Conservation (phyloP, 768 basidiomycete genomes). For the Royoungia palumana region DNA sequence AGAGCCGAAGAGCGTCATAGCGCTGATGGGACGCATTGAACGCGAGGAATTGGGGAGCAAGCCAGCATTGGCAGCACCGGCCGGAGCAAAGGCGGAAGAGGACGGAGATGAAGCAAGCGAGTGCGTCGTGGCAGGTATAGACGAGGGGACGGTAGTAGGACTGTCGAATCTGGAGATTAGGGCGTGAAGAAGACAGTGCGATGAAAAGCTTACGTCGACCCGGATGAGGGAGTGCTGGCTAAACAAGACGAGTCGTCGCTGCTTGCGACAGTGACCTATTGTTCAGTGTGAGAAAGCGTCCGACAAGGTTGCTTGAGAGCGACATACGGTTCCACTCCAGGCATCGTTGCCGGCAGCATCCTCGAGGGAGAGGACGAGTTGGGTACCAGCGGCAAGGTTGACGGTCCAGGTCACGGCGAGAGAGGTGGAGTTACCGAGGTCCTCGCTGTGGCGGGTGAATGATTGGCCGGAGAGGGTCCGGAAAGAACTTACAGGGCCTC, state of each 20-base stretch:
- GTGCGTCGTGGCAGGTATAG: not conserved
- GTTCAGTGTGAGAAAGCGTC: not conserved
- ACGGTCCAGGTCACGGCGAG: constrained; percentile 41
- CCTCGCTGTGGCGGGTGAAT: constrained; percentile 39
- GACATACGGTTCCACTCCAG: constrained; percentile 61
- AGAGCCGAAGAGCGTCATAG: constrained; percentile 21
- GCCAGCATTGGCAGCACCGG: constrained; percentile 37
- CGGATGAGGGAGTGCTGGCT: not conserved
- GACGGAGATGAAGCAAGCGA: constrained; percentile 9
- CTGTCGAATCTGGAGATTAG: constrained; percentile 4
- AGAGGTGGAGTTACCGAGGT: constrained; percentile 54
- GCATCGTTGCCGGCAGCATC: constrained; percentile 56
- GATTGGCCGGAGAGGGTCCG: not conserved
- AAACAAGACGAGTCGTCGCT: constrained; percentile 41
- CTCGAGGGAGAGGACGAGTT: constrained; percentile 49
- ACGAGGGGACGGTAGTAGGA: not conserved
- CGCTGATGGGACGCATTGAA: constrained; percentile 21
- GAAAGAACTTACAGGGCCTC: constrained; percentile 48
- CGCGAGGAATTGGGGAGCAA: constrained; percentile 16
- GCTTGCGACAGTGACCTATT: constrained; percentile 35
- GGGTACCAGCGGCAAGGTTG: constrained; percentile 43
- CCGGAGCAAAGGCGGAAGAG: constrained; percentile 14
- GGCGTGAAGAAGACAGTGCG: not conserved
- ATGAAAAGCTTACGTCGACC: not conserved
- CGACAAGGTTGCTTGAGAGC: not conserved